Base-by-base conservation (phyloP, 2,329 filamentous ascomycete genomes). In the Lasiodiplodia citricola region DNA sequence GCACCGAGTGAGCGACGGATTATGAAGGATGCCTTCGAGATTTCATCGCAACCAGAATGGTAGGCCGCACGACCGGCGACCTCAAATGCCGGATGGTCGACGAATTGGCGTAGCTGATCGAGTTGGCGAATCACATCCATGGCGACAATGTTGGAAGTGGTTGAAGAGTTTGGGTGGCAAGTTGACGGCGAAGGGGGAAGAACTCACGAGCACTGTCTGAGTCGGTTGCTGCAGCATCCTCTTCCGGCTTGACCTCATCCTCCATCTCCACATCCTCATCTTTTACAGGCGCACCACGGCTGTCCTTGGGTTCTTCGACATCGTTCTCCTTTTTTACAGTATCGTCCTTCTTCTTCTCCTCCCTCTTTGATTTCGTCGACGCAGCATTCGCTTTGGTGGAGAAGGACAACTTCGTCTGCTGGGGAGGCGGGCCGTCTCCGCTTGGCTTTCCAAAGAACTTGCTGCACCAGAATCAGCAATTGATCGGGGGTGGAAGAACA, bases 361-460 rank as follows among this genome's bases (percentile, higher is more conserved):
- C 11, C 2, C 41, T 25, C 13, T 35, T 28, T 1, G 67, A 64
- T 50, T 68, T 55, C n/a, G 58, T 51, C 11, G 47, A 8, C 2
- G 52, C 25, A 18, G 37, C 7, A 6, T 57, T 64, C 11, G 75
- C 56, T 65, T 75, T 80, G 11, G 88, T 89, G 44, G 89, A 88
- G 76, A 97, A 97, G 0, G 91, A 87, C 50, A 97, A 83, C 73
- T 90, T 96, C 1, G 92, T 91, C 79, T 97, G 93, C 47, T 87
- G 85, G 14, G 88, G 87, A 21, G 87, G 83, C 0, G 86, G 80
- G 73, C 86, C 87, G 5, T 85, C 79, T 63, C 88, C 90, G 74
- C 88, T 88, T 31, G 87, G 85, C 52, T 88, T 86, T 23, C 88
- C 88, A 77, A 97, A 97, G 83, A 97, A 97, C 78, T 95, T 96